Evolutionary conservation across 2,329 filamentous ascomycete species (phyloP), one percentile per base, ranked within the genome.

Genomic region (Coniochaeta hoffmannii): DNA sequence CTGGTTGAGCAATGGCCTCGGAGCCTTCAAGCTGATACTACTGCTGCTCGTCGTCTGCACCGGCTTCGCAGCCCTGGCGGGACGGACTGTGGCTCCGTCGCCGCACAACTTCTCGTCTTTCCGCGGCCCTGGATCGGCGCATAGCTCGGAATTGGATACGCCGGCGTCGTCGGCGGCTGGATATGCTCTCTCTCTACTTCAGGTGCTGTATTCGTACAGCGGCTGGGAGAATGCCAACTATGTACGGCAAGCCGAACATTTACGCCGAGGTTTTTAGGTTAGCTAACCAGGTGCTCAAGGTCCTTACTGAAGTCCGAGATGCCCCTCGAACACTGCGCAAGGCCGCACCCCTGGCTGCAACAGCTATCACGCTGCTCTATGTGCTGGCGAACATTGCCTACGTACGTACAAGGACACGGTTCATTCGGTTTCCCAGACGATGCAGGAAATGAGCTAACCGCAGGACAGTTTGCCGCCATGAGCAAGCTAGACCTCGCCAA

Each of bases 191-290:
- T 69, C 66, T 7, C 60, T 68, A 28, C 63, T 68, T 49, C 66
- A 69, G 46, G 66, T 73, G 8, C 59, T 71, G 14, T 73, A 71
- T 55, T 60, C 69, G 7, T 73, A 70, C 54, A 66, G 67, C 36
- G 70, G 70, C 3, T 73, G 70, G 69, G 70, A 73, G 58, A 72
- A 72, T 54, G 69, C 70, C 24, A 71, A 71, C 22, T 73, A 71
- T 56, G 64, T 64, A 46, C 24, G 60, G 50, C n/a, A 24, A 15
- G 9, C 9, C 8, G 19, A 28, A 46, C 11, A 5, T 15, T 46
- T 14, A 15, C n/a, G 15, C 11, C 19, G 22, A 28, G 15, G 14
- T 26, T 11, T n/a, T 10, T 3, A n/a, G 17, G 17, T 2, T 10
- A 6, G 14, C 15, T 46, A 46, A 46, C 41, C 4, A 11, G 22